Percentiles rank a stretch among this genome's conserved stretches.
phyloP scores from a whole-genome alignment of 2,329 filamentous ascomycete species.

The Aureobasidium melanogenum region DNA sequence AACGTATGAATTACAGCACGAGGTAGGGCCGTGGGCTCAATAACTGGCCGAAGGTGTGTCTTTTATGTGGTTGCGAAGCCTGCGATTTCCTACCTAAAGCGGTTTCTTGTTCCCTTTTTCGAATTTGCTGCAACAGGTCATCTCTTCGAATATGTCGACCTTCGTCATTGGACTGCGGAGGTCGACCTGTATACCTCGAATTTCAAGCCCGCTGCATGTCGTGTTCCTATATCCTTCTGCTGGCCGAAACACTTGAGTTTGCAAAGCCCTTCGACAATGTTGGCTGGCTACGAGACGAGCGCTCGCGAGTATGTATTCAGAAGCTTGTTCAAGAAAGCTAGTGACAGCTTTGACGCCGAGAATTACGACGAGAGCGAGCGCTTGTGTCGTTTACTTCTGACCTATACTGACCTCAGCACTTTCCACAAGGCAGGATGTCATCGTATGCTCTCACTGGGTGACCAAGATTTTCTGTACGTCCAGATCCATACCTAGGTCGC shows the following conservation, averaged over 20 bases:
- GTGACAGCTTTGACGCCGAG: background rate
- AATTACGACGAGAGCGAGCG: background rate
- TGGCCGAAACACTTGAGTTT: background rate
- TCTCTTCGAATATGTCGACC: background rate
- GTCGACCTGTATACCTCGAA: background rate
- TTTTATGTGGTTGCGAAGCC: background rate
- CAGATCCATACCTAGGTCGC: background rate
- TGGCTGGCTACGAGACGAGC: background rate
- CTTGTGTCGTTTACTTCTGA: background rate
- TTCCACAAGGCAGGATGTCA: slow-evolving; percentile 8
- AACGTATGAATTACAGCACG: background rate
- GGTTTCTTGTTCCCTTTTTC: background rate
- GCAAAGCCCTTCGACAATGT: background rate
- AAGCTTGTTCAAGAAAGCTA: background rate
- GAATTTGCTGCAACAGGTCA: background rate
- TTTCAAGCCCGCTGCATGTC: background rate
- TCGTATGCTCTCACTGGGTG: background rate
- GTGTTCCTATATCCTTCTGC: background rate
- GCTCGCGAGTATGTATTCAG: background rate
- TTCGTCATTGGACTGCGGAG: background rate
- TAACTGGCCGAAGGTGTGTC: background rate
- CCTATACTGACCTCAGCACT: background rate
- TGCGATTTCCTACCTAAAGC: slow-evolving; percentile 3
- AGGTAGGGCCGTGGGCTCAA: background rate
- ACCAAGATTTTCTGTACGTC: slow-evolving; percentile 2